phyloP scores from a whole-genome alignment of 179 eudicot genomes.

The Kewa caespitosa region DNA sequence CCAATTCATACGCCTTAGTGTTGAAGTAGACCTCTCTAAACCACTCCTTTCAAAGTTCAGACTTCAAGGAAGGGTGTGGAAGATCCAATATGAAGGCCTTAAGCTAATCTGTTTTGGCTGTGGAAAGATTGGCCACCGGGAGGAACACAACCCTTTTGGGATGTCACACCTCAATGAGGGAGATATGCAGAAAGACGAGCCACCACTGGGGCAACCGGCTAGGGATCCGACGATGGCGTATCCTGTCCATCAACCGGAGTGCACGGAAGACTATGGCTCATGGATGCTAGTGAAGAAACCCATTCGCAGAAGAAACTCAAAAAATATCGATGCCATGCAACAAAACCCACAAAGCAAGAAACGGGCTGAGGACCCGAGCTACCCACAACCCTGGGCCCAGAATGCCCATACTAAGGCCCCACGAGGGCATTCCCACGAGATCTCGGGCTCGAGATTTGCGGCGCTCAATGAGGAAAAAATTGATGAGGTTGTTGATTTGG shows the following conservation, averaged over 20 bases:
- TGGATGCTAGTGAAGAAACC: conserved; percentile 1
- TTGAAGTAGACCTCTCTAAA: not conserved
- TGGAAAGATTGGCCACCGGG: not conserved
- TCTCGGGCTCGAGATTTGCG: no score
- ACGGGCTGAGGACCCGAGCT: no score
- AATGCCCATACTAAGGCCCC: no score
- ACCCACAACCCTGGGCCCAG: no score
- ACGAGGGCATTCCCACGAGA: no score
- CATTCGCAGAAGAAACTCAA: not conserved
- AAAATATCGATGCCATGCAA: no score
- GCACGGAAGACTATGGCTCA: not conserved
- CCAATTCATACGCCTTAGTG: not conserved
- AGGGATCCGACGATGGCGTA: not conserved
- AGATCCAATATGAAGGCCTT: not conserved
- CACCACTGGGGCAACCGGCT: not conserved
- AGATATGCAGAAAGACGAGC: not conserved
- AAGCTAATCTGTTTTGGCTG: not conserved
- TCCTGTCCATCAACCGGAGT: no score
- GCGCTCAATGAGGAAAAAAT: no score
- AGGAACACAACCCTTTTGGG: not conserved
- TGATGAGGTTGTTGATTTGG: no score
- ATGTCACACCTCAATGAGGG: no score
- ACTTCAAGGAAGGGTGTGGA: not conserved
- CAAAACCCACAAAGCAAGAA: no score
- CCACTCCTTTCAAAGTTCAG: not conserved